These are phyloP conservation scores for Tolypocladium inflatum DNA, from an alignment of 2,329 filamentous ascomycete genomes.

Conservation along the genomic window DNA sequence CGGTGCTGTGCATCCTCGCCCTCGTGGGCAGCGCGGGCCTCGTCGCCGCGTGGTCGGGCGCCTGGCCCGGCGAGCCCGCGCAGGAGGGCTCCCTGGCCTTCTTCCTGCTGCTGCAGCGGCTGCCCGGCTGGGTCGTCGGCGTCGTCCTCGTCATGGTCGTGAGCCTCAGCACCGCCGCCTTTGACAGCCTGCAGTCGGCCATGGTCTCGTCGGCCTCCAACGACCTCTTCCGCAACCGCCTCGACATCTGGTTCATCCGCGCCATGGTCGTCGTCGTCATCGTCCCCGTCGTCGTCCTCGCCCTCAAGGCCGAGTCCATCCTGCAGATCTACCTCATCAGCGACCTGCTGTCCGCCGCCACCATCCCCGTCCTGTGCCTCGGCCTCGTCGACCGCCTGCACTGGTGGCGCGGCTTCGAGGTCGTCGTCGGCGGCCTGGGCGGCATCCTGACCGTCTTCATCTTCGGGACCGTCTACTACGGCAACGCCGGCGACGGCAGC, in stretches of 20 bases:
- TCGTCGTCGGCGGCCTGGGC: constrained; percentile 67
- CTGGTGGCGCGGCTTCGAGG: constrained; percentile 74
- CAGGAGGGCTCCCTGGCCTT: constrained; percentile 57
- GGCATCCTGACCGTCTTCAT: constrained; percentile 73
- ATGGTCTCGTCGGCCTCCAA: constrained; percentile 82
- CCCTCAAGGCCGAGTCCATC: constrained; percentile 63
- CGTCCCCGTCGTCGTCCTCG: constrained; percentile 63
- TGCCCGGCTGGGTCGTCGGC: constrained; percentile 74
- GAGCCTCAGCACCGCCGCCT: constrained; percentile 65
- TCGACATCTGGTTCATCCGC: constrained; percentile 68
- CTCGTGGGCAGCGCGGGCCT: constrained; percentile 66
- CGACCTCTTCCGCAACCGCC: constrained; percentile 73
- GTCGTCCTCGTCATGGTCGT: constrained; percentile 76
- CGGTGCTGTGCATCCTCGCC: constrained; percentile 59
- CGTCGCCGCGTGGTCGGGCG: constrained; percentile 69
- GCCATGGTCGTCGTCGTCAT: constrained; percentile 61
- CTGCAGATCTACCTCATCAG: constrained; percentile 77
- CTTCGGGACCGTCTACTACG: constrained; percentile 72
- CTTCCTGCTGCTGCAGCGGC: constrained; percentile 61
- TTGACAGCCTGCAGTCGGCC: constrained; percentile 72
- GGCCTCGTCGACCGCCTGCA: constrained; percentile 61
- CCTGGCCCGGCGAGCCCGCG: constrained; percentile 53
- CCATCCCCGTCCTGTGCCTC: constrained; percentile 66
- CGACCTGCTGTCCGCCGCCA: constrained; percentile 67
- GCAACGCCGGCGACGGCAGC: constrained; percentile 50